These are phyloP conservation scores for Schizophyllum commune DNA, from an alignment of 1,284 basidiomycete species.

Conservation along the genomic window DNA sequence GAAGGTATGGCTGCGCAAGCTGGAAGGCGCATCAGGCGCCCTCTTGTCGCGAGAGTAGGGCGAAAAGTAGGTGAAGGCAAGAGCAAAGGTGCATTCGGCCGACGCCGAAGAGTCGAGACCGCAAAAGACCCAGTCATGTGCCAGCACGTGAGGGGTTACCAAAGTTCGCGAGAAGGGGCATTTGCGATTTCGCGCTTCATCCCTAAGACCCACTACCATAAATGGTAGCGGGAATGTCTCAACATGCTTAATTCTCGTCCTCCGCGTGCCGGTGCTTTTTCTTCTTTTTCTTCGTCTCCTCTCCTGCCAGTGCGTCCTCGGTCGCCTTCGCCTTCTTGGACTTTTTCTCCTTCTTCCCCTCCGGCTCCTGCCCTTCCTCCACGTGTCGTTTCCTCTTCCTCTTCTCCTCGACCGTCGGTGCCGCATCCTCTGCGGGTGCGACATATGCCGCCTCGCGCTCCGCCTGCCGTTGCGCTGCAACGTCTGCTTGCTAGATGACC, in stretches of 20 bases:
- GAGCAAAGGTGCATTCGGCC: no score
- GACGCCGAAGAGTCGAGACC: no score
- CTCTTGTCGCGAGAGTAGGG: no score
- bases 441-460: conserved; percentile 81
- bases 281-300: conserved; percentile 17
- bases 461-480: conserved; percentile 57
- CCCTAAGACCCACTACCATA: no score
- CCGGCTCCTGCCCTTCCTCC: conserved; percentile 11
- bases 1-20: no score
- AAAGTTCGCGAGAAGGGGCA: no score
- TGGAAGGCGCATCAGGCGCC: no score
- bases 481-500: conserved; percentile 60
- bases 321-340: conserved; percentile 10
- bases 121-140: no score
- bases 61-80: no score
- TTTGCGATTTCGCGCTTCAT: no score
- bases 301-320: conserved; percentile 13
- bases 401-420: conserved; percentile 73
- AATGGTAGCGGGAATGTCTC: no score
- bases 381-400: conserved; percentile 11
- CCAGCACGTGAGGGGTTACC: no score
- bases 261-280: conserved; percentile 12
- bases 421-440: conserved; percentile 69
- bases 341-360: conserved; percentile 15
- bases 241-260: conserved; percentile 1